Base-by-base conservation (phyloP, 345 rosid species). In the Passiflora organensis region DNA sequence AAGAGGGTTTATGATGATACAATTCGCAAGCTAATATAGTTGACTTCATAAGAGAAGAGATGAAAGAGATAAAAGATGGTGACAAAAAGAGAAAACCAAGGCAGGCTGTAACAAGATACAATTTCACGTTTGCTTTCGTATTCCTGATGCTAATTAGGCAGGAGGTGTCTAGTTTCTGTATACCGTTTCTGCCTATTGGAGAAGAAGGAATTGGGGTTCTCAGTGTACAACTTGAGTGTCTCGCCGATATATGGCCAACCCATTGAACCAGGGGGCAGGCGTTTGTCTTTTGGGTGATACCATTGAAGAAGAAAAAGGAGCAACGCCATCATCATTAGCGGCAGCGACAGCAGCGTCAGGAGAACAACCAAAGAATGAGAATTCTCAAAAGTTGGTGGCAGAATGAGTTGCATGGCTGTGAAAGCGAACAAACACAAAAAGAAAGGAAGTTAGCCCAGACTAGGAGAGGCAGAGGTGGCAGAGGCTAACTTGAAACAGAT, bases 191-290 rank as follows among this genome's bases (percentile, higher is more conserved):
- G 89, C 39, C 93, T 61, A 55, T 48, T 74, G 81, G 89, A 77
- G 70, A 85, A 87, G 85, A 87, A 91, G 60, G 83, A 62, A 64
- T 87, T 87, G 5, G 95, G 97, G 62, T 85, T 81, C 53, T 91
- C 80, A 0, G 95, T 72, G 68, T 87, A 91, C 58, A 91, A 89
- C 62, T 78, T 83, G 61, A 82, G 91, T 14, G 97, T 87, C 55
- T 91, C 96, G 17, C 97, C 97, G 15, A 91, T 63, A 66, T 87
- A 91, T 65, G 97, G 96, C 95, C 96, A 91, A 2, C 96, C 97
- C 89, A 91, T 80, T 14, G 97, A 85, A 32, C 97, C 96, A 12
- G 97, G 97, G 0, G 97, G 96, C 18, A 87, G 70, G 43, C 64
- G 79, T 25, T 51, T 59, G 65, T 68, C 58, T 48, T 47, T 73